Conservation (phyloP, 352 stramenopile species). For the Aphanomyces stellatus region DNA sequence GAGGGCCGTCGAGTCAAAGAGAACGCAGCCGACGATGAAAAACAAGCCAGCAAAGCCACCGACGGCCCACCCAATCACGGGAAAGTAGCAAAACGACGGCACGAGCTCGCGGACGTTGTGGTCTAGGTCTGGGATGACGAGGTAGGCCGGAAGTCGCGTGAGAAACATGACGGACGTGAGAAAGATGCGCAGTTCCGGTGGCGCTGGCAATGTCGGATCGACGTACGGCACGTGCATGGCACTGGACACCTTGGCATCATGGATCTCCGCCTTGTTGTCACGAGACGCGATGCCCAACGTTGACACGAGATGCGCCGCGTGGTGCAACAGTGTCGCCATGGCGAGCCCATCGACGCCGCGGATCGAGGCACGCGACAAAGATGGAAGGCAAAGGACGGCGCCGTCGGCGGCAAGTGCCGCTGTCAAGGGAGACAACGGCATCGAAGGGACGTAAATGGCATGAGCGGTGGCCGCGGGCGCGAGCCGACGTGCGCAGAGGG, state of each 20-base stretch:
- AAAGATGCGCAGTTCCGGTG: conserved; percentile 20
- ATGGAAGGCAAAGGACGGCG: too few species aligned
- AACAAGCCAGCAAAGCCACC: conserved; percentile 25
- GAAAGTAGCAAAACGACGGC: conserved; percentile 43
- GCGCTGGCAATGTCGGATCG: not conserved
- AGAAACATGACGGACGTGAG: conserved; percentile 38
- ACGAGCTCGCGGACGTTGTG: conserved; percentile 40
- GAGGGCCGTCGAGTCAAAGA: conserved; percentile 23
- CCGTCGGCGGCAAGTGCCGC: too few species aligned
- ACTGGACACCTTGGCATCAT: not conserved
- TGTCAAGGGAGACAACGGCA: too few species aligned
- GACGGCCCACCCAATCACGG: conserved; percentile 29
- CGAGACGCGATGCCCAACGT: too few species aligned
- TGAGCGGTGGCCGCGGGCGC: not conserved
- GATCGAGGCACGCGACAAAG: too few species aligned
- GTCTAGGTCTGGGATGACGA: conserved; percentile 32
- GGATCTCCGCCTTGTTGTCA: not conserved
- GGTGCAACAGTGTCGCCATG: not conserved
- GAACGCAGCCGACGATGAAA: conserved; percentile 25
- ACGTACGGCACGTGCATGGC: not conserved
- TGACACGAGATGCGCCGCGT: not conserved
- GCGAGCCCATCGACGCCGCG: not conserved
- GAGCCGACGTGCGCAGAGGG: not conserved
- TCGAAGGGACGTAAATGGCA: not conserved
- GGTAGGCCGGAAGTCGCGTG: conserved; percentile 35